A percentile compares a stretch with the other conserved stretches of the same genome.
These are phyloP conservation scores for Sclerotinia trifoliorum DNA, from an alignment of 2,329 filamentous ascomycete species.

Conservation along the genomic window DNA sequence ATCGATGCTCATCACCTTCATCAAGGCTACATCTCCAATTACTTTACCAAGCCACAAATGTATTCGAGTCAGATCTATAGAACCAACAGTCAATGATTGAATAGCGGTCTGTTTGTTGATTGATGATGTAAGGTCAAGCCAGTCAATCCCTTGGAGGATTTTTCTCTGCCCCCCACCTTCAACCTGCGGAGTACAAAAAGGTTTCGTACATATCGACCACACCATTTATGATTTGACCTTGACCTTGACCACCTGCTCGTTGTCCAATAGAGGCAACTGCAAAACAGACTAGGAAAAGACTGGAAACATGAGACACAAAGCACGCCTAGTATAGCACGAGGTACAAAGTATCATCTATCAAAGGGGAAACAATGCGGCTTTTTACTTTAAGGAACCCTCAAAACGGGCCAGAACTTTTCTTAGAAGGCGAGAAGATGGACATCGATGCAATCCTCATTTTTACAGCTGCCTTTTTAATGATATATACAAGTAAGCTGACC, in stretches of 20 bases:
- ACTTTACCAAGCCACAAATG: neutral
- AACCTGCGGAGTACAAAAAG: neutral
- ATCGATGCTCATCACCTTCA: neutral
- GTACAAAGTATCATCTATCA: neutral
- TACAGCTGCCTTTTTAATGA: neutral
- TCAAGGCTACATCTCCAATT: neutral
- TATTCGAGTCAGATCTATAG: slow-evolving; percentile 1
- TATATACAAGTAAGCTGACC: neutral
- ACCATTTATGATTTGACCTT: neutral
- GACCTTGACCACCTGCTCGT: slow-evolving; percentile 7
- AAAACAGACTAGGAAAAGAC: neutral
- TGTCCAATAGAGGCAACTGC: neutral
- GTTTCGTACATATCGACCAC: neutral
- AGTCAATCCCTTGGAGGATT: neutral
- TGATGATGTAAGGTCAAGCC: neutral
- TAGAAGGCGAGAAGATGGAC: neutral
- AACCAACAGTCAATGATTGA: neutral
- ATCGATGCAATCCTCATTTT: neutral
- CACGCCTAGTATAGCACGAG: neutral
- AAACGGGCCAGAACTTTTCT: neutral
- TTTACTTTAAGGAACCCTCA: neutral
- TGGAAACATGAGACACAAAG: neutral
- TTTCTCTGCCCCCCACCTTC: neutral
- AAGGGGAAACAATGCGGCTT: neutral
- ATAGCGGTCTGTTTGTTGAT: slow-evolving; percentile 5